A percentile compares a stretch with the other conserved stretches of the same genome.
These are phyloP conservation scores for Leptographium lundbergii DNA, from an alignment of 2,329 filamentous ascomycete genomes.

Conservation along the genomic window DNA sequence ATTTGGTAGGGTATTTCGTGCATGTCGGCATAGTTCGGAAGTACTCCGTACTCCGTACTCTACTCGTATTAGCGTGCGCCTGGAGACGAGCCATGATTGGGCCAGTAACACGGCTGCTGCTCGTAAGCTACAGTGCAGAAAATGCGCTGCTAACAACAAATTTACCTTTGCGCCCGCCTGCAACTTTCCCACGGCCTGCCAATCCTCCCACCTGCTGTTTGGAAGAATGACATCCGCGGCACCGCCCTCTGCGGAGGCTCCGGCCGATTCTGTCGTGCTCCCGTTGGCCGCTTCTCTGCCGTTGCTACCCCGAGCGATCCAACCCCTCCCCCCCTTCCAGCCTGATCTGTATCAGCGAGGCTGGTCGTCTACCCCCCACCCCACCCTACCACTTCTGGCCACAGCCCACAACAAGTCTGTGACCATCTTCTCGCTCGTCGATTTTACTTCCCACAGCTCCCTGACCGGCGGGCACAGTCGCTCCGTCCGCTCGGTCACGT, in stretches of 20 bases:
- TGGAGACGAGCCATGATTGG: background rate
- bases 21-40: too few species aligned
- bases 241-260: background rate
- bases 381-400: conserved; percentile 74
- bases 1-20: too few species aligned
- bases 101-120: background rate
- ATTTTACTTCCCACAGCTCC: conserved; percentile 64
- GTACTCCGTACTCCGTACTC: too few species aligned
- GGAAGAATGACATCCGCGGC: background rate
- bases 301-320: conserved; percentile 15
- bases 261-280: too few species aligned
- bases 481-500: conserved; percentile 72
- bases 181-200: background rate
- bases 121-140: background rate
- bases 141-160: background rate
- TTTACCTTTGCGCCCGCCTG: background rate
- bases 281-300: background rate
- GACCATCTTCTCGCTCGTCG: conserved; percentile 76
- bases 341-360: conserved; percentile 56
- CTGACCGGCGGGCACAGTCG: conserved; percentile 84
- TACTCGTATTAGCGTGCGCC: background rate
- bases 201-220: background rate
- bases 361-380: conserved; percentile 79
- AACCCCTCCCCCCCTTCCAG: conserved; percentile 35
- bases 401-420: conserved; percentile 81